A percentile compares a stretch with the other conserved stretches of the same genome.
Conservation (phyloP, 2,329 filamentous ascomycete genomes). For the Xylaria multiplex region DNA sequence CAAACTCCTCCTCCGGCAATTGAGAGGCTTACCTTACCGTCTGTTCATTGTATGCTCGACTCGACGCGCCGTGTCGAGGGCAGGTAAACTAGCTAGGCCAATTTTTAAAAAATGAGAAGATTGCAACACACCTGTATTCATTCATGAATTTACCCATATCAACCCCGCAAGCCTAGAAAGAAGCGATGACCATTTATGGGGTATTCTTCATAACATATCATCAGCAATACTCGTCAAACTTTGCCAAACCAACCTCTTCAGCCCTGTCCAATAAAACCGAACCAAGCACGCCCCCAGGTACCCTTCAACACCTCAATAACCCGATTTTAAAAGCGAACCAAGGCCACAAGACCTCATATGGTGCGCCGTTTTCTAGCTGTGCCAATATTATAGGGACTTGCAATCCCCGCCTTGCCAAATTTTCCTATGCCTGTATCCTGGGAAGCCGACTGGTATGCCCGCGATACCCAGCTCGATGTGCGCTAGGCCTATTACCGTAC, state of each 20-base stretch:
- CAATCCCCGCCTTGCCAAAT: constrained; percentile 26
- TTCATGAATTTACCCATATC: constrained; percentile 23
- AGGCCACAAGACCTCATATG: constrained; percentile 17
- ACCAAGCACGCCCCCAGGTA: constrained; percentile 10
- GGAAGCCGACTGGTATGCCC: constrained; percentile 21
- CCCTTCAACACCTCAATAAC: constrained; percentile 25
- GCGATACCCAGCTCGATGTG: constrained; percentile 2
- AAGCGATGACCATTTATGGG: constrained; percentile 21
- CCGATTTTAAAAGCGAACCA: constrained; percentile 20
- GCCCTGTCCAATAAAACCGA: constrained; percentile 23
- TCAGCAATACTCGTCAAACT: constrained; percentile 21
- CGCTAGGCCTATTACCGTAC: constrained; percentile 1
- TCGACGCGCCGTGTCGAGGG: not conserved
- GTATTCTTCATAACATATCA: constrained; percentile 25
- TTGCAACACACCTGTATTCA: constrained; percentile 30
- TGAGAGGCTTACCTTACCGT: not conserved
- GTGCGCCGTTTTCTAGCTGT: constrained; percentile 31
- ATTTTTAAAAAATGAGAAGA: constrained; percentile 1
- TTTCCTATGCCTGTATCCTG: constrained; percentile 33
- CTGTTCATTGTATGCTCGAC: not conserved
- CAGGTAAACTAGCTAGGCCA: not conserved
- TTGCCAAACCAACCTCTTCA: constrained; percentile 6
- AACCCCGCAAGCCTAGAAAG: constrained; percentile 10
- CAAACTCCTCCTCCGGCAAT: not conserved
- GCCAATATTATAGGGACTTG: constrained; percentile 23